These are phyloP conservation scores for Penicillium janthinellum DNA, from an alignment of 2,329 filamentous ascomycete genomes.

Conservation along the genomic window DNA sequence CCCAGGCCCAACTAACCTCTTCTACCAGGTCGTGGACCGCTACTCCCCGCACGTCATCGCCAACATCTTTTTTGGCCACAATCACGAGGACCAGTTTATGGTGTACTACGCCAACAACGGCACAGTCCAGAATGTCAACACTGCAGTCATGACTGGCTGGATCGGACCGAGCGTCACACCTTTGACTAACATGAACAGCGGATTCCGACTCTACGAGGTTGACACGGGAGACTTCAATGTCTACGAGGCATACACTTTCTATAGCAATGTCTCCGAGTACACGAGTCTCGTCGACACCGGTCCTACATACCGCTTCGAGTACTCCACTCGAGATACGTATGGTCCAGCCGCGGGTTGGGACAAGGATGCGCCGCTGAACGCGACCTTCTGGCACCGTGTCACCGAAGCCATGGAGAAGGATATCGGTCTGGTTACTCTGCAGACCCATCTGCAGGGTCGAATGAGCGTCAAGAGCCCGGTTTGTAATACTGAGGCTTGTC, in stretches of 20 bases:
- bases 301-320: constrained; percentile 54
- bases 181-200: constrained; percentile 57
- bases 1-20: constrained; percentile 56
- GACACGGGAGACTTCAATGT: constrained; percentile 57
- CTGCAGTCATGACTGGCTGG: constrained; percentile 55
- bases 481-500: constrained; percentile 56
- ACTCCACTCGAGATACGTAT: constrained; percentile 55
- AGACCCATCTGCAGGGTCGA: constrained; percentile 58
- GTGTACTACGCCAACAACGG: constrained; percentile 58
- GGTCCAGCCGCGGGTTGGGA: constrained; percentile 50
- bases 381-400: constrained; percentile 61
- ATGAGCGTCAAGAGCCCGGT: constrained; percentile 53
- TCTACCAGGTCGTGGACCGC: constrained; percentile 58
- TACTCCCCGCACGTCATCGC: constrained; percentile 59
- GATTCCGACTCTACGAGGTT: constrained; percentile 58
- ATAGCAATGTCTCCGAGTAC: constrained; percentile 54
- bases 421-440: constrained; percentile 50
- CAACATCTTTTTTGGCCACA: constrained; percentile 58
- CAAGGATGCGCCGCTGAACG: constrained; percentile 55
- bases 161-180: constrained; percentile 56
- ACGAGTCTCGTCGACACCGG: constrained; percentile 43
- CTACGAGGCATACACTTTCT: constrained; percentile 58
- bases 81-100: constrained; percentile 57
- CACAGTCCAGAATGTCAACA: constrained; percentile 44
- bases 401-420: constrained; percentile 60